Evolutionary conservation across 441 rosid genomes (phyloP), one percentile per base, ranked within the genome.

Genomic region (Croton laevigatus): DNA sequence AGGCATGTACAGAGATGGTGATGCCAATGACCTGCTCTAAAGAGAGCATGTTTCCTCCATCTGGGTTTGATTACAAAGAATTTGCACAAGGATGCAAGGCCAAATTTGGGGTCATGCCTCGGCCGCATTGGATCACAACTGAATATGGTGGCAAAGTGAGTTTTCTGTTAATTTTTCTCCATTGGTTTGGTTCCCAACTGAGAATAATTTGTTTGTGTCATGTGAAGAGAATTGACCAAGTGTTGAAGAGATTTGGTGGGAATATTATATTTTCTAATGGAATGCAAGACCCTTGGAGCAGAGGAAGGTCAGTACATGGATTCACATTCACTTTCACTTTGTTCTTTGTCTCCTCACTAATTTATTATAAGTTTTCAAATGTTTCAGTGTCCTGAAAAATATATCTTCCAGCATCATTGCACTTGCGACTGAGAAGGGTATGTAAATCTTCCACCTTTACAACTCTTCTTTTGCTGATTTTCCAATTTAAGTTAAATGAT

Each of bases 1-100:
- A 90, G 96, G 86, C 91, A 59, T 91, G 93, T 71, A 87, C 91
- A 3, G 94, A 91, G 87, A 91, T 91, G 93, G 85, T 89, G 58
- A 86, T 91, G 91, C 90, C 93, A 2, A 85, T 87, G 93, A 86
- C 83, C 61, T 78, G 88, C 79, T 86, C 94, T 8, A 73, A 75
- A 14, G 77, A 80, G 66, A 84, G 92, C 79, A 91, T 91, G 94
- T 86, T 91, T 68, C 89, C 88, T 76, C 81, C 88, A 19, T 80
- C 59, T 6, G 73, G 74, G 1, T 85, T 75, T 55, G 75, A 85
- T 71, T 86, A 76, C 70, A 62, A 82, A 69, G 84, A 66, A 17
- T 81, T 81, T 32, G 42, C 83, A 22, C 83, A 69, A 67, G 75
- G 65, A 22, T 89, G 94, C 83, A 69, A 51, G 75, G 23, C 54